Evolutionary conservation across 2,329 filamentous ascomycete genomes (phyloP).

Genomic region (Cladosporium sp.): DNA sequence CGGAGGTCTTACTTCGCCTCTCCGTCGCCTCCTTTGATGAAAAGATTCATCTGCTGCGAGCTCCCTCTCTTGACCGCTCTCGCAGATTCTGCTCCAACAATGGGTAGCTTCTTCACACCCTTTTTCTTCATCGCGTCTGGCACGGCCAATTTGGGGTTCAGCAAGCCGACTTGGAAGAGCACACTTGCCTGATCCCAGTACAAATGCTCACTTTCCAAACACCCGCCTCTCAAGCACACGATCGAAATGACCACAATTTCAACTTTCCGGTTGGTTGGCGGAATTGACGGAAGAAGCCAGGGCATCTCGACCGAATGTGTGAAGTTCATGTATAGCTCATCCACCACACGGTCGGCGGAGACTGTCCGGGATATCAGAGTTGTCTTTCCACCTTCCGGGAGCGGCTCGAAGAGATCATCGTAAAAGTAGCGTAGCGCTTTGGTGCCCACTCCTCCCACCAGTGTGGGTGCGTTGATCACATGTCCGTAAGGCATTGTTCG

Average conservation of each 20-base stretch:
- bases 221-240: slow-evolving; percentile 55
- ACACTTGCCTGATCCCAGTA: slow-evolving; percentile 66
- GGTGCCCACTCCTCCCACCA: slow-evolving; percentile 47
- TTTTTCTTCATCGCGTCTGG: slow-evolving; percentile 47
- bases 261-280: slow-evolving; percentile 57
- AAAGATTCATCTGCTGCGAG: slow-evolving; percentile 45
- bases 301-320: slow-evolving; percentile 57
- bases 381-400: slow-evolving; percentile 52
- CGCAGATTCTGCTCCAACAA: slow-evolving; percentile 48
- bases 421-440: slow-evolving; percentile 55
- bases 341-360: slow-evolving; percentile 60
- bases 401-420: slow-evolving; percentile 55
- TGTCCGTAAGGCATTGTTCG: slow-evolving; percentile 42
- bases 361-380: slow-evolving; percentile 59
- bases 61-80: slow-evolving; percentile 49
- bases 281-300: slow-evolving; percentile 61
- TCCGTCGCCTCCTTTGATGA: slow-evolving; percentile 31
- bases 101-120: slow-evolving; percentile 49
- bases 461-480: slow-evolving; percentile 46
- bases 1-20: not conserved
- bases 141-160: slow-evolving; percentile 55
- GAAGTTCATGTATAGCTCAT: slow-evolving; percentile 60
- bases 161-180: slow-evolving; percentile 57
- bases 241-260: slow-evolving; percentile 58
- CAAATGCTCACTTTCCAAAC: slow-evolving; percentile 57